phyloP scores from a whole-genome alignment of 2,329 filamentous ascomycete species.

The Nigrospora sphaerica region DNA sequence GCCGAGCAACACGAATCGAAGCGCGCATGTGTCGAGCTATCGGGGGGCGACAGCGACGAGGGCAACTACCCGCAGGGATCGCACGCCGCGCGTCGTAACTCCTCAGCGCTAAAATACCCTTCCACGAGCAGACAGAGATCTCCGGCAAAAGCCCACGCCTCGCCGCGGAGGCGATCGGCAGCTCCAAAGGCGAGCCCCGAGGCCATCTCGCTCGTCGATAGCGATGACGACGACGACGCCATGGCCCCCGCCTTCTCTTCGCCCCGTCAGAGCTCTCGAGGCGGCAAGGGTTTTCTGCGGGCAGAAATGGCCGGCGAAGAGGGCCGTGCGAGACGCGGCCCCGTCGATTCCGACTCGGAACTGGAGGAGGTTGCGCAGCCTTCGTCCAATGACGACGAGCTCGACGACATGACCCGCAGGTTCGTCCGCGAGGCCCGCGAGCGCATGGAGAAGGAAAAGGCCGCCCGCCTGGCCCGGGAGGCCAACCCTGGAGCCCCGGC shows the following conservation, averaged over 20 bases:
- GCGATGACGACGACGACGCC: slow-evolving; percentile 11
- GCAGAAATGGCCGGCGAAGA: too few species aligned
- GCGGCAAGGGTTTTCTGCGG: too few species aligned
- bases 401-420: slow-evolving; percentile 35
- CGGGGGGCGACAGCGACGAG: not conserved
- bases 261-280: too few species aligned
- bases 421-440: slow-evolving; percentile 37
- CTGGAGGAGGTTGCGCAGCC: too few species aligned
- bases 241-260: too few species aligned
- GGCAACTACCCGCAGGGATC: too few species aligned
- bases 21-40: not conserved
- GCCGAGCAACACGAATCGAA: not conserved
- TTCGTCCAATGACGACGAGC: slow-evolving; percentile 10
- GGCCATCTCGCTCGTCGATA: slow-evolving; percentile 14
- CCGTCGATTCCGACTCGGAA: too few species aligned
- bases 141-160: not conserved
- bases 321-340: too few species aligned
- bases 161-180: not conserved
- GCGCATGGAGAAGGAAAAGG: slow-evolving; percentile 18
- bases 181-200: not conserved
- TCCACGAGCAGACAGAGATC: not conserved
- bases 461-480: slow-evolving; percentile 13
- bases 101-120: too few species aligned
- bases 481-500: slow-evolving; percentile 6
- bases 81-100: not conserved